Conservation (phyloP, 768 basidiomycete species). For the Phylloporus scabripes region DNA sequence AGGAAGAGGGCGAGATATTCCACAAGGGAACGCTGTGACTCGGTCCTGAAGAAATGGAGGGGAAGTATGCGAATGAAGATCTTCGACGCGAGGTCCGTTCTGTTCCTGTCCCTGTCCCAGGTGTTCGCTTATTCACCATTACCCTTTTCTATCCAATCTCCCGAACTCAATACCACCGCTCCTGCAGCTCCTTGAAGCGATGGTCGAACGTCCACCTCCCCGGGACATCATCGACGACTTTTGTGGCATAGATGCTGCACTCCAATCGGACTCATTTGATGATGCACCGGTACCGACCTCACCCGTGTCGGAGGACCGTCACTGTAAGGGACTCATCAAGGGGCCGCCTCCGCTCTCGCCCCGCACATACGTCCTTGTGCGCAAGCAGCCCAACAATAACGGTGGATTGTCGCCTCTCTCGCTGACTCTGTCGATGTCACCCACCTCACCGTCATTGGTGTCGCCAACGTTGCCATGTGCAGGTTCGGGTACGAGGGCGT, state of each 20-base stretch:
- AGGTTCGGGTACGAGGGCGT: slow-evolving; percentile 1
- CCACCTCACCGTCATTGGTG: neutral
- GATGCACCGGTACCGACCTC: slow-evolving; percentile 13
- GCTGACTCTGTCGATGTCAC: slow-evolving; percentile 4
- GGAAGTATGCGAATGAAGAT: slow-evolving; percentile 85
- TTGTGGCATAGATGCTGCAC: slow-evolving; percentile 37
- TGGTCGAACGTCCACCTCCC: slow-evolving; percentile 81
- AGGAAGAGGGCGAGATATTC: slow-evolving; percentile 96
- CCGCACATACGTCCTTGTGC: slow-evolving; percentile 52
- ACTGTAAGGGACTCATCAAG: neutral
- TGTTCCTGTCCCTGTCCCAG: neutral
- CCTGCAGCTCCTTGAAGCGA: slow-evolving; percentile 72
- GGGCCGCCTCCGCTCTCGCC: slow-evolving; percentile 34
- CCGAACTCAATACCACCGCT: neutral
- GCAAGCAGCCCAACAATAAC: slow-evolving; percentile 43
- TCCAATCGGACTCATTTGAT: slow-evolving; percentile 9
- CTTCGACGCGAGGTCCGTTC: slow-evolving; percentile 65
- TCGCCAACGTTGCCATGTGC: slow-evolving; percentile 14
- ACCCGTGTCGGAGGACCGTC: slow-evolving; percentile 20
- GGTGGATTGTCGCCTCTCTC: neutral
- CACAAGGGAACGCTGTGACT: slow-evolving; percentile 80
- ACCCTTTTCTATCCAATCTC: neutral
- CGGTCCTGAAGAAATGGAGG: slow-evolving; percentile 83
- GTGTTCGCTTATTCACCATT: neutral
- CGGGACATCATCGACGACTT: slow-evolving; percentile 64